Evolutionary conservation across 2,329 filamentous ascomycete species (phyloP), one percentile per base, ranked within the genome.

Genomic region (Huntiella abstrusa): DNA sequence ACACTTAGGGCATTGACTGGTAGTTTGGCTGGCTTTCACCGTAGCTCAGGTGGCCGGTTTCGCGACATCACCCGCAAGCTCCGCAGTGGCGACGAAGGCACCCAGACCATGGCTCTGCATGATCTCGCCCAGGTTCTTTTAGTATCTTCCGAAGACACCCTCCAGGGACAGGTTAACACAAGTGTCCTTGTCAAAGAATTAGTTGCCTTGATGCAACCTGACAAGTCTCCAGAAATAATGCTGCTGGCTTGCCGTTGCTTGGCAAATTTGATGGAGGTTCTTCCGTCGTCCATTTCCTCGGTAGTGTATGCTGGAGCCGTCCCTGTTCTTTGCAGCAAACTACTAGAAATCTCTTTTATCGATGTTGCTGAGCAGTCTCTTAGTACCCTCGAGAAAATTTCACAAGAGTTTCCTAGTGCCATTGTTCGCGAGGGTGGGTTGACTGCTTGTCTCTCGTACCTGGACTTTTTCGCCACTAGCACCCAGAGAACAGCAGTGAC

Each of bases 241-340:
- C 77, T 98, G 10, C 70, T 96, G 50, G 88, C 91, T 15, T 98
- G 91, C 58, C 82, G 92, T 50, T 96, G 85, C 61, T 73, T 98
- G 55, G 91, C 91, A 50, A 96, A 98, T 59, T 63, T 98, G 47
- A 98, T 98, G 91, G 91, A 98, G 60, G 92, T 88, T 19, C 67
- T 98, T 28, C 87, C 91, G 15, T 80, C 85, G 33, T 88, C 88
- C 48, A 91, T 91, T 42, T 83, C 86, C 10, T 95, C 93, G 58
- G 86, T 98, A 11, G 91, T 96, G 3, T 96, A 96, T 58, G 88
- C 87, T n/a, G 85, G 86, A 43, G 91, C 91, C 33, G 91, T 98
- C 4, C 87, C 91, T 2, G 78, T 98, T 10, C 67, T 98, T 19
- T 96, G 91, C 63, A 83, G 88, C 58, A 98, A 96, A 62, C 69